These are phyloP conservation scores for Amniculicola lignicola DNA, from an alignment of 495 filamentous ascomycete genomes.

Conservation along the genomic window DNA sequence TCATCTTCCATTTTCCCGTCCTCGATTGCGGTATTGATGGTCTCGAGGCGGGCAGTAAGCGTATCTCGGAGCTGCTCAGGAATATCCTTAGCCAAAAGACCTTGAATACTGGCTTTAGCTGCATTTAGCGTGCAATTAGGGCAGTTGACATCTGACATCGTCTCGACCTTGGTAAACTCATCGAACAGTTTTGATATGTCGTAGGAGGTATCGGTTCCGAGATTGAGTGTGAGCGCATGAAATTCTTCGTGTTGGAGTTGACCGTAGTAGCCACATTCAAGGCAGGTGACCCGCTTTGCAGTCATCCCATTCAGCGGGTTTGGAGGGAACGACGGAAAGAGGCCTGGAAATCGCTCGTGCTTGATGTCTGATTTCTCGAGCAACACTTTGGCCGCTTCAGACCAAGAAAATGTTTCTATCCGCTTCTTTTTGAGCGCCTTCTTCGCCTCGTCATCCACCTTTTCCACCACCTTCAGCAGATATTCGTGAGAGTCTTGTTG, in stretches of 20 bases:
- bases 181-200: conserved; percentile 75
- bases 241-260: conserved; percentile 85
- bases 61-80: conserved; percentile 36
- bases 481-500: conserved; percentile 99
- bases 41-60: conserved; percentile 51
- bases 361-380: conserved; percentile 16
- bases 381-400: conserved; percentile 43
- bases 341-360: neutral
- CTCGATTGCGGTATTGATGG: conserved; percentile 66
- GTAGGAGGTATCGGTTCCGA: conserved; percentile 55
- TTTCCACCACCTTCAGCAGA: conserved; percentile 82
- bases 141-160: conserved; percentile 85
- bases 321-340: conserved; percentile 3
- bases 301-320: conserved; percentile 85
- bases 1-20: conserved; percentile 78
- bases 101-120: conserved; percentile 48
- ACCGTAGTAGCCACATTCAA: conserved; percentile 79
- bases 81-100: conserved; percentile 40
- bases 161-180: conserved; percentile 78
- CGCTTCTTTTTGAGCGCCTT: conserved; percentile 45
- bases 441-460: conserved; percentile 74
- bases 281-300: conserved; percentile 87
- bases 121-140: conserved; percentile 79
- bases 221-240: conserved; percentile 85
- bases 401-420: conserved; percentile 6